Conservation (phyloP, 2,329 filamentous ascomycete species). For the Talaromyces sp. region DNA sequence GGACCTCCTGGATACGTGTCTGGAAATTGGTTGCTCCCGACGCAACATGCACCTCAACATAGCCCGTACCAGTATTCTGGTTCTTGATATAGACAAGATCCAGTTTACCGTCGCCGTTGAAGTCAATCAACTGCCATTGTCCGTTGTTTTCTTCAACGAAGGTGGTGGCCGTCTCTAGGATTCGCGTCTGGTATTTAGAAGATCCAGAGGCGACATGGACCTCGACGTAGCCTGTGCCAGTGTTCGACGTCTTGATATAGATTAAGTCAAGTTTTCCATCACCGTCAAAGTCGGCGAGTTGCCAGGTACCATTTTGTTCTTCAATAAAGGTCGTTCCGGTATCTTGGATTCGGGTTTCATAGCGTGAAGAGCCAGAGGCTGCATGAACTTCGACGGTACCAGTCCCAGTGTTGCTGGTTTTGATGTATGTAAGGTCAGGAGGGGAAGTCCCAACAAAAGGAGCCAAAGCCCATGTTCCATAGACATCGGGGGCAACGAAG, state of each 20-base stretch:
- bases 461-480: not conserved
- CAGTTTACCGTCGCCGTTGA: constrained; percentile 18
- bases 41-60: constrained; percentile 20
- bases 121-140: constrained; percentile 20
- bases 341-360: constrained; percentile 58
- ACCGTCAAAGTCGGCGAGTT: constrained; percentile 18
- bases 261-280: constrained; percentile 19
- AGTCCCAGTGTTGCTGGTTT: constrained; percentile 21
- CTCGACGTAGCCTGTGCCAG: constrained; percentile 19
- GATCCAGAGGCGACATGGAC: constrained; percentile 20
- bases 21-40: constrained; percentile 20
- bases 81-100: constrained; percentile 22
- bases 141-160: constrained; percentile 28
- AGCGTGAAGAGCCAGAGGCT: constrained; percentile 18
- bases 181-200: constrained; percentile 46
- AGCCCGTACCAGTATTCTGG: constrained; percentile 18
- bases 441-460: not conserved
- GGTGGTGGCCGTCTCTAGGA: constrained; percentile 65
- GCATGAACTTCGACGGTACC: constrained; percentile 22
- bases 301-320: constrained; percentile 20
- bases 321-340: constrained; percentile 58
- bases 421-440: constrained; percentile 20
- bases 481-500: not conserved
- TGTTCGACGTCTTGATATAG: constrained; percentile 21
- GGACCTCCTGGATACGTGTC: constrained; percentile 19